These are phyloP conservation scores for Beta macrorhiza DNA, from an alignment of 179 eudicot species.

Conservation along the genomic window DNA sequence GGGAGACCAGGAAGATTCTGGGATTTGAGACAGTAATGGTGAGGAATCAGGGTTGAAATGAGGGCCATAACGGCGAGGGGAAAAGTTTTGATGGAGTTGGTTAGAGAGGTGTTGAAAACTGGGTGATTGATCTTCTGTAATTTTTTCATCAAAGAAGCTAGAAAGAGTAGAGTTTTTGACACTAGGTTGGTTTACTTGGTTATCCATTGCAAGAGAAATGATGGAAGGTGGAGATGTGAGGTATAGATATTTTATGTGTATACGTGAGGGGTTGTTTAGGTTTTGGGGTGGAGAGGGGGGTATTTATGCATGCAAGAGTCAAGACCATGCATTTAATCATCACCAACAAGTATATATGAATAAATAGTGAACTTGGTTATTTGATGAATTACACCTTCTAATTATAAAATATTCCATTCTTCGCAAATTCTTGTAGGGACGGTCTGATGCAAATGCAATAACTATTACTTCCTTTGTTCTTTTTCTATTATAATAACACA, in stretches of 20 bases:
- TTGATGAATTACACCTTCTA: no score
- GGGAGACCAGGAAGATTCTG: constrained; percentile 46
- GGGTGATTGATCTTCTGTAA: constrained; percentile 16
- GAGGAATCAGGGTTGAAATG: constrained; percentile 3
- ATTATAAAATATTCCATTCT: no score
- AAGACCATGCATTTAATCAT: constrained; percentile 9
- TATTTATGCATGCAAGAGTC: constrained; percentile 3
- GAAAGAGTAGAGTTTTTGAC: constrained; percentile 16
- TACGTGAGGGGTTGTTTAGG: neutral
- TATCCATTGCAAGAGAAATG: constrained; percentile 14
- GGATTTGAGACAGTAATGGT: constrained; percentile 7
- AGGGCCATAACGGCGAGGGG: constrained; percentile 16
- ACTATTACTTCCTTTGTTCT: no score
- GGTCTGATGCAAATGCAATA: no score
- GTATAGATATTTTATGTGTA: neutral
- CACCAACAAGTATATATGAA: no score
- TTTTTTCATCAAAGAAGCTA: constrained; percentile 21
- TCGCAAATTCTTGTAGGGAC: no score
- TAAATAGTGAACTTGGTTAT: no score
- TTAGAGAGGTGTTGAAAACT: neutral
- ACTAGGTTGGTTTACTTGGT: neutral
- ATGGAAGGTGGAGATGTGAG: neutral
- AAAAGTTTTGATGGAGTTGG: neutral
- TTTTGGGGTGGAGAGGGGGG: neutral
- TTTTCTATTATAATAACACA: no score